Conservation (phyloP, 129 eudicot genomes). For the Cynara cardunculus region DNA sequence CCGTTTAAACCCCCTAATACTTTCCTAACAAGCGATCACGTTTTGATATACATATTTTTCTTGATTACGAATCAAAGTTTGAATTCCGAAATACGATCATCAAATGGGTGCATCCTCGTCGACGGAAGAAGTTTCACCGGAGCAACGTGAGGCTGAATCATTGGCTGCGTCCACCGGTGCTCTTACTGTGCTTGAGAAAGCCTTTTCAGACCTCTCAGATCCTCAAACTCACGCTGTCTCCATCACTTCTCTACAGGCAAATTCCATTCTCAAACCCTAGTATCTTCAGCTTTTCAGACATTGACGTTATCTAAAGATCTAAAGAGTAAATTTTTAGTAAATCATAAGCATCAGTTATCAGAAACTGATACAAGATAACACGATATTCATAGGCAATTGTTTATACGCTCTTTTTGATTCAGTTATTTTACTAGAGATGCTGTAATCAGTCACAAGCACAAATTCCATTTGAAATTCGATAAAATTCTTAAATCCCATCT, state of each 20-base stretch:
- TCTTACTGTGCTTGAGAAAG: constrained; percentile 55
- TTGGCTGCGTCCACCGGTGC: constrained; percentile 83
- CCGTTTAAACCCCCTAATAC: neutral
- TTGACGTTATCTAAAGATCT: neutral
- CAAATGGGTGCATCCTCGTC: constrained; percentile 79
- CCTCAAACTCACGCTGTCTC: constrained; percentile 60
- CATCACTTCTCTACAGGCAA: constrained; percentile 67
- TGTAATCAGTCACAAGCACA: neutral
- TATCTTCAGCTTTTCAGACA: neutral
- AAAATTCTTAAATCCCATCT: neutral
- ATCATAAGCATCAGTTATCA: no score
- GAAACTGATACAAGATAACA: neutral
- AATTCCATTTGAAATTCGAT: neutral
- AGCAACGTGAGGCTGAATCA: constrained; percentile 72
- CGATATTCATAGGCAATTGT: neutral
- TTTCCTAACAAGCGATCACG: neutral
- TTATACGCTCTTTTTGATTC: neutral
- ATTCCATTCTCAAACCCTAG: constrained; percentile 5
- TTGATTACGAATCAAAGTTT: neutral
- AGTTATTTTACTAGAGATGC: neutral
- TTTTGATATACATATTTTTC: neutral
- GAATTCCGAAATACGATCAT: neutral
- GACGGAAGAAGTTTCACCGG: constrained; percentile 46
- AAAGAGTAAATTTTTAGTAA: neutral
- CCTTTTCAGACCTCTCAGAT: constrained; percentile 62